These are phyloP conservation scores for Immersiella caudata DNA, from an alignment of 495 filamentous ascomycete genomes.

Conservation along the genomic window DNA sequence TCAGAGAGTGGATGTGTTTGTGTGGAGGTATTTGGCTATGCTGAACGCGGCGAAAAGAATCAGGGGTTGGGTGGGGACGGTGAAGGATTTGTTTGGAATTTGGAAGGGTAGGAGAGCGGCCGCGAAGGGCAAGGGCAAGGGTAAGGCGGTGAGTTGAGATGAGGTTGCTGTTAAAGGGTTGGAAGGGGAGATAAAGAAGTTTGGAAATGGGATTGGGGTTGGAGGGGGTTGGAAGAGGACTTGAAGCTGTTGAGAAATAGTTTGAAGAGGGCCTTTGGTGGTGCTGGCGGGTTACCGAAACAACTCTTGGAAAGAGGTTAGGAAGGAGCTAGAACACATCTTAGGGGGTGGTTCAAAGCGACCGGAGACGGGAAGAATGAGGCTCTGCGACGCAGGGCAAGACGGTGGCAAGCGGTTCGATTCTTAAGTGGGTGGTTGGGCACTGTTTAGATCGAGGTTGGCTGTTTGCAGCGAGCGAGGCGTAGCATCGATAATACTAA, in stretches of 20 bases:
- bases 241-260: no score
- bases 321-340: neutral
- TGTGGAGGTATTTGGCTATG: constrained; percentile 47
- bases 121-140: neutral
- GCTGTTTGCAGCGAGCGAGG: neutral
- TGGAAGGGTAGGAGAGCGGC: constrained; percentile 16
- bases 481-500: neutral
- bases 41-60: constrained; percentile 50
- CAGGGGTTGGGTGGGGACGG: constrained; percentile 55
- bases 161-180: no score
- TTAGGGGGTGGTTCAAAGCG: no score
- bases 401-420: neutral
- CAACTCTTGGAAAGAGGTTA: neutral
- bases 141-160: neutral
- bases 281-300: no score
- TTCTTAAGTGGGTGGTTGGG: neutral
- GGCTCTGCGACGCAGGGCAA: neutral
- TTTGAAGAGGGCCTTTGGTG: no score
- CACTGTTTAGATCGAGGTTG: neutral
- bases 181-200: no score
- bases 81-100: constrained; percentile 47
- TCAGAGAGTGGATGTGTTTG: constrained; percentile 56
- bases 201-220: neutral
- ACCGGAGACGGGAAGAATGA: neutral
- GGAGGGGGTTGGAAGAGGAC: neutral